Evolutionary conservation across 441 rosid genomes (phyloP).

Genomic region (Adansonia grandidieri): DNA sequence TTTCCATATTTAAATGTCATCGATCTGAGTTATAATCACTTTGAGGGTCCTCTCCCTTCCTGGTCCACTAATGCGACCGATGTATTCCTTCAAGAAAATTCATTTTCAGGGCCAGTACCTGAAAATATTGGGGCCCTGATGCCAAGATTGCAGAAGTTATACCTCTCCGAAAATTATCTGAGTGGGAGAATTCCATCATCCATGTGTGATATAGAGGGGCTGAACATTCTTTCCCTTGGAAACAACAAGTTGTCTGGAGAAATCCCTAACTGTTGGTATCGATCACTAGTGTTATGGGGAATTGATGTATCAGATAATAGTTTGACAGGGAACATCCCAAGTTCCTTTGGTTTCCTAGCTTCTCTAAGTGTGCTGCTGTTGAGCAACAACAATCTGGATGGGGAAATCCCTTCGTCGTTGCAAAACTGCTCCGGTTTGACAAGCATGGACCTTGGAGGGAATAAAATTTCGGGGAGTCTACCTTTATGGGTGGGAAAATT

Average conservation of each 20-base stretch:
- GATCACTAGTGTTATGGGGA: constrained; percentile 41
- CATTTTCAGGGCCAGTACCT: constrained; percentile 59
- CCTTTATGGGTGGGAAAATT: constrained; percentile 34
- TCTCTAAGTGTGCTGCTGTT: constrained; percentile 56
- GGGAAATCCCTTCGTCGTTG: constrained; percentile 58
- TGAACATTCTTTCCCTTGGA: constrained; percentile 47
- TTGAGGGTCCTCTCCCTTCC: constrained; percentile 45
- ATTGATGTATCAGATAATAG: constrained; percentile 57
- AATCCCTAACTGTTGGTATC: constrained; percentile 54
- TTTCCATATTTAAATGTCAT: constrained; percentile 35
- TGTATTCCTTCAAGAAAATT: constrained; percentile 52
- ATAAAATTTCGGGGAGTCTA: constrained; percentile 14
- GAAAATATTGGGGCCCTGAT: constrained; percentile 46
- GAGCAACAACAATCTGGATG: constrained; percentile 51
- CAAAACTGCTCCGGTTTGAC: constrained; percentile 60
- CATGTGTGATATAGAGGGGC: constrained; percentile 42
- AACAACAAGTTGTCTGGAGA: constrained; percentile 54
- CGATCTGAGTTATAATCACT: constrained; percentile 45
- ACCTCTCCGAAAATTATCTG: constrained; percentile 52
- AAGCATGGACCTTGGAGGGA: constrained; percentile 34
- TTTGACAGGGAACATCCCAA: constrained; percentile 53
- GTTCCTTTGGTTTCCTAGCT: constrained; percentile 45
- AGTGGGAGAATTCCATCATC: constrained; percentile 50
- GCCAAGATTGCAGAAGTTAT: constrained; percentile 49
- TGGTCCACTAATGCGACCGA: constrained; percentile 57